A percentile compares a stretch with the other conserved stretches of the same genome.
These are phyloP conservation scores for Schwanniomyces yamadae DNA, from an alignment of 805 yeast species.

Conservation along the genomic window DNA sequence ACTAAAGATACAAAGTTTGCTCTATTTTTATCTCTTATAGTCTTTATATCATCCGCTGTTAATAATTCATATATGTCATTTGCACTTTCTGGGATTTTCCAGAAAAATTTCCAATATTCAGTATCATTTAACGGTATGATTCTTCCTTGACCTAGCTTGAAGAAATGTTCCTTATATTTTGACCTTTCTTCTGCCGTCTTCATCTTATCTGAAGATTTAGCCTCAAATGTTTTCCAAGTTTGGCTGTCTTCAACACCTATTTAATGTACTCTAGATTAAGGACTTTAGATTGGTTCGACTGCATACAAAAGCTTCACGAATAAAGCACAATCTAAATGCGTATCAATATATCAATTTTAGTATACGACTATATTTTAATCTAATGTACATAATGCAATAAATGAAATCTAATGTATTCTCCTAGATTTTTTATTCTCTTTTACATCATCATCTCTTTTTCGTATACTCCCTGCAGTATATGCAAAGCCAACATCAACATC, in stretches of 20 bases:
- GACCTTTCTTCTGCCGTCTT: slow-evolving; percentile 72
- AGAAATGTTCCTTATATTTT: slow-evolving; percentile 58
- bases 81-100: slow-evolving; percentile 45
- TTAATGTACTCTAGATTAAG: too few relatives aligned
- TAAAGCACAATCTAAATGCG: too few relatives aligned
- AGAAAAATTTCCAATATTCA: slow-evolving; percentile 31
- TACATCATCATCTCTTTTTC: slow-evolving; percentile 26
- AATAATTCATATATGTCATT: slow-evolving; percentile 59
- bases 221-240: too few relatives aligned
- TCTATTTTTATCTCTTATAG: slow-evolving; percentile 56
- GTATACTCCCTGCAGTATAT: slow-evolving; percentile 31
- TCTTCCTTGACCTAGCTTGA: slow-evolving; percentile 51
- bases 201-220: slow-evolving; percentile 47
- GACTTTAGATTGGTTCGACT: too few relatives aligned
- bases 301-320: too few relatives aligned
- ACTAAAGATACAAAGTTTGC: slow-evolving; percentile 58
- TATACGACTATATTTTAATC: background rate
- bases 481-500: slow-evolving; percentile 40
- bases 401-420: slow-evolving; percentile 3
- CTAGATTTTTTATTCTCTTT: slow-evolving; percentile 10
- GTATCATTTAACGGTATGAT: slow-evolving; percentile 24
- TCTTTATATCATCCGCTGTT: slow-evolving; percentile 55
- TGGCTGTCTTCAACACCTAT: too few relatives aligned
- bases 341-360: background rate
- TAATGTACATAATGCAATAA: background rate